phyloP scores from a whole-genome alignment of 2,329 filamentous ascomycete species.

The Stachybotrys elegans region DNA sequence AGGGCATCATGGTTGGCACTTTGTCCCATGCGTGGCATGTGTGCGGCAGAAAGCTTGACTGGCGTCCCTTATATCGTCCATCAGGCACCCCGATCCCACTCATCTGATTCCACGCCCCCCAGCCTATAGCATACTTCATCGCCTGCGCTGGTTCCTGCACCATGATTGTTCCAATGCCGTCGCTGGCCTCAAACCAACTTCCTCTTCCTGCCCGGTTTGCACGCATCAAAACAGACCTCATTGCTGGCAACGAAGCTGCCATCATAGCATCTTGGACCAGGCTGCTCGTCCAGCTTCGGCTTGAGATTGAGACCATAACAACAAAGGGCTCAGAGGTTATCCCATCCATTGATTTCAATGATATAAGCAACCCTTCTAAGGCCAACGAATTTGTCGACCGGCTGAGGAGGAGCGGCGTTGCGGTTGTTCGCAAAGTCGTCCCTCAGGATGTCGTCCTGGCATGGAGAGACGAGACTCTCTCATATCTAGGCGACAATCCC shows the following conservation, averaged over 20 bases:
- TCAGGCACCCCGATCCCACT: too few species aligned
- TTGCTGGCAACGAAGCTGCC: constrained; percentile 30
- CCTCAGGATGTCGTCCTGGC: constrained; percentile 19
- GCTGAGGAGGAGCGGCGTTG: constrained; percentile 24
- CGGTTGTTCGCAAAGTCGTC: constrained; percentile 26
- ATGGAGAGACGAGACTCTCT: constrained; percentile 46
- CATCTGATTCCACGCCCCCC: neutral
- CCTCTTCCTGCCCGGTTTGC: constrained; percentile 35
- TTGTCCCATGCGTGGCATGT: too few species aligned
- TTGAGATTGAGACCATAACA: constrained; percentile 31
- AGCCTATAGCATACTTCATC: too few species aligned
- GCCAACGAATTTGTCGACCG: constrained; percentile 19
- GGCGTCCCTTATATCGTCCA: neutral
- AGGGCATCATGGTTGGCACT: too few species aligned
- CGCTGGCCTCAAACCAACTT: constrained; percentile 5
- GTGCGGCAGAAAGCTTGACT: too few species aligned
- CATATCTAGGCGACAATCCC: constrained; percentile 49
- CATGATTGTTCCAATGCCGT: neutral
- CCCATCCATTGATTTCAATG: constrained; percentile 35
- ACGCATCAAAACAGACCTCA: constrained; percentile 32
- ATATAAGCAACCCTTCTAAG: constrained; percentile 23
- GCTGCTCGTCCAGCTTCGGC: constrained; percentile 28
- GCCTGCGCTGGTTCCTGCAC: too few species aligned
- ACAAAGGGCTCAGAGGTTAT: constrained; percentile 26
- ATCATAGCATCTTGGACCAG: constrained; percentile 33